A percentile compares a stretch with the other conserved stretches of the same genome.
These are phyloP conservation scores for Croton setiger DNA, from an alignment of 441 rosid genomes.

Conservation along the genomic window DNA sequence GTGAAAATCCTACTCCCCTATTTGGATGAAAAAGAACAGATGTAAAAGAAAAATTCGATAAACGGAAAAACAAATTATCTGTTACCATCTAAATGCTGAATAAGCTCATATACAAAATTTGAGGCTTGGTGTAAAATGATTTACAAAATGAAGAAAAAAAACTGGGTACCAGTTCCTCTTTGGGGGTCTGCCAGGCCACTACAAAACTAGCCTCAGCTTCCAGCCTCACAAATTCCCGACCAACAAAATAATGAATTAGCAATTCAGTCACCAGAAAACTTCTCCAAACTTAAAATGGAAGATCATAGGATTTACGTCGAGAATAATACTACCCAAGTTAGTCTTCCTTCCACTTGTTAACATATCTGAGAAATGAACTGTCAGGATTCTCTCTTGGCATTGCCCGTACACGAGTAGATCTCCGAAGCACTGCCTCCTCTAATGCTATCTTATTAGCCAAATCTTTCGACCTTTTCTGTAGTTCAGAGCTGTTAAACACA, in stretches of 20 bases:
- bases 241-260: constrained; percentile 11
- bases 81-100: background rate
- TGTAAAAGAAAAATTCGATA: background rate
- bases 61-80: background rate
- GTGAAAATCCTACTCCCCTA: too few species aligned
- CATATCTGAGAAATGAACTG: constrained; percentile 71
- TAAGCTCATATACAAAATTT: constrained; percentile 5
- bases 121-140: background rate
- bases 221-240: constrained; percentile 5
- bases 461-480: constrained; percentile 75
- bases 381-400: constrained; percentile 81
- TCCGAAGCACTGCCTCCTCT: constrained; percentile 83
- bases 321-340: constrained; percentile 11
- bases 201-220: background rate
- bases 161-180: background rate
- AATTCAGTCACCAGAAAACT: background rate
- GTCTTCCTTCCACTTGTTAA: constrained; percentile 94
- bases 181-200: background rate
- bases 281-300: background rate
- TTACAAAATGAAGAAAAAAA: background rate
- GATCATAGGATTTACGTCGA: background rate
- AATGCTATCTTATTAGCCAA: constrained; percentile 48
- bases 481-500: constrained; percentile 43
- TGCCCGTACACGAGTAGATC: constrained; percentile 91
- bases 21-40: background rate